phyloP scores from a whole-genome alignment of 345 rosid genomes.

The Brassica cretica region DNA sequence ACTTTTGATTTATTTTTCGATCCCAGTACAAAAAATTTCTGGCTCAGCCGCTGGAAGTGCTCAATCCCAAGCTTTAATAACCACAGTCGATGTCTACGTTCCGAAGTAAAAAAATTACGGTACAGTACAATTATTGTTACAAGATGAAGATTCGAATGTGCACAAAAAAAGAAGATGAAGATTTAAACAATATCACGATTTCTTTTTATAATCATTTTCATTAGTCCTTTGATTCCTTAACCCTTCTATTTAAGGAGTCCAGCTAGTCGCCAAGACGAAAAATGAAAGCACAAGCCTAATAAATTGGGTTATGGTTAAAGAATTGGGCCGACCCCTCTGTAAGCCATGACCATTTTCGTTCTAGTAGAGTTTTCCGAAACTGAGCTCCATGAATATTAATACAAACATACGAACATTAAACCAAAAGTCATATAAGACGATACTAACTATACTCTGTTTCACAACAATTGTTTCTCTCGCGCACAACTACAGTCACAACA shows the following conservation, averaged over 20 bases:
- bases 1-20: no score
- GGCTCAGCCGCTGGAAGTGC: no score
- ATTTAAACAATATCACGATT: neutral
- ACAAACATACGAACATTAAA: neutral
- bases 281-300: neutral
- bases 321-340: neutral
- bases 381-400: neutral
- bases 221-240: neutral
- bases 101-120: neutral
- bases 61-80: slow-evolving; percentile 1
- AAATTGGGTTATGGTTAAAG: neutral
- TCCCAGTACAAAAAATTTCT: no score
- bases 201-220: neutral
- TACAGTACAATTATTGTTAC: neutral
- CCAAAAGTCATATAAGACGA: no score
- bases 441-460: no score
- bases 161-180: no score
- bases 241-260: neutral
- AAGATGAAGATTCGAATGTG: neutral
- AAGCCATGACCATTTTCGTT: neutral
- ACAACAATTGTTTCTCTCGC: no score
- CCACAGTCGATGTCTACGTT: slow-evolving; percentile 18
- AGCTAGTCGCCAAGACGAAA: neutral
- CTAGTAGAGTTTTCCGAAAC: neutral
- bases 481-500: no score